Conservation (phyloP, 2,329 filamentous ascomycete species). For the Neofusicoccum cordaticola region DNA sequence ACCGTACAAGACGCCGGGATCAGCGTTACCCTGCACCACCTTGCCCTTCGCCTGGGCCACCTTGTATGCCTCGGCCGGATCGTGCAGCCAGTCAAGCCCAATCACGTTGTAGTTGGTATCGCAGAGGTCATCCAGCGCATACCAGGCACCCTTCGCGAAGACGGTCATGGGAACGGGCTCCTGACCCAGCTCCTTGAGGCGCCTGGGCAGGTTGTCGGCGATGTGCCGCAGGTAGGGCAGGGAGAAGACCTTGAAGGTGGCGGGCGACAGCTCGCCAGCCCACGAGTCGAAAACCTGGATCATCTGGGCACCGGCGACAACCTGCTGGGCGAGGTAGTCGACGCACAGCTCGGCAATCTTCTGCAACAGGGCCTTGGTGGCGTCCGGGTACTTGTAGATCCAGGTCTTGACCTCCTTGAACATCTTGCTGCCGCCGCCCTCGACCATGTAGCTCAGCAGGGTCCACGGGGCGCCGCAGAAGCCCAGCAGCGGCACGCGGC, state of each 20-base stretch:
- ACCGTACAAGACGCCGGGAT: constrained; percentile 90
- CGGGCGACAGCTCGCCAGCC: constrained; percentile 88
- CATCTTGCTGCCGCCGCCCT: constrained; percentile 92
- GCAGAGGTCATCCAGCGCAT: constrained; percentile 83
- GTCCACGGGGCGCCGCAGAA: constrained; percentile 99
- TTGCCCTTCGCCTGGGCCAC: constrained; percentile 67
- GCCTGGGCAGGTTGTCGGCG: constrained; percentile 71
- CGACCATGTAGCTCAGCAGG: constrained; percentile 97
- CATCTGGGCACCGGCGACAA: constrained; percentile 88
- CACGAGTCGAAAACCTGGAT: constrained; percentile 98
- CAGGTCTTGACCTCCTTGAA: constrained; percentile 94
- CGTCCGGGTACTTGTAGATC: constrained; percentile 85
- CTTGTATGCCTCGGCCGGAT: constrained; percentile 77
- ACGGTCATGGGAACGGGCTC: constrained; percentile 93
- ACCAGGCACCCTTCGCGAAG: constrained; percentile 97
- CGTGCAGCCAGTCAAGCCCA: constrained; percentile 91
- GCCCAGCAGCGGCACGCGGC: constrained; percentile 87
- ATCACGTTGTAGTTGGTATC: constrained; percentile 89
- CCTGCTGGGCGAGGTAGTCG: constrained; percentile 88
- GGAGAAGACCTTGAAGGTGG: constrained; percentile 78
- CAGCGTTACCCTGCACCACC: constrained; percentile 92
- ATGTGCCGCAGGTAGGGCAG: constrained; percentile 86
- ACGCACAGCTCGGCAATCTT: constrained; percentile 95
- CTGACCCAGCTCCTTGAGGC: constrained; percentile 69
- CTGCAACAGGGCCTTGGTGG: constrained; percentile 75